phyloP scores from a whole-genome alignment of 306 rosid species.

The Sophora flavescens region DNA sequence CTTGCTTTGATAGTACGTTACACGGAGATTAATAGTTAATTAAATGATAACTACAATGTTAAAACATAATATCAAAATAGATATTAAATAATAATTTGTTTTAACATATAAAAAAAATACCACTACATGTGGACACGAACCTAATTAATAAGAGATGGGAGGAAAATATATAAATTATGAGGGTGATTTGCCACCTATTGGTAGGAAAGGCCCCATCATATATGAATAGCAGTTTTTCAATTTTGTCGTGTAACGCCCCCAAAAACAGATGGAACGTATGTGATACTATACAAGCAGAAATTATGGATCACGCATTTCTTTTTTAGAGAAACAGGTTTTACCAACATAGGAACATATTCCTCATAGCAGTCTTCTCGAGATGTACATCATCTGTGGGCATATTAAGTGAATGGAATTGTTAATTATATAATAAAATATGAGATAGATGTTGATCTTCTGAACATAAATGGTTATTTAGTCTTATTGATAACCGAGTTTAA shows the following conservation, averaged over 20 bases:
- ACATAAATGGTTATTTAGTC: not conserved
- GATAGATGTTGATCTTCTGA: conserved; percentile 5
- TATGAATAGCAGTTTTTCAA: conserved; percentile 1
- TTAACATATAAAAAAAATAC: not conserved
- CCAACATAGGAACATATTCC: conserved; percentile 47
- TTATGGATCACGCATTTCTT: conserved; percentile 42
- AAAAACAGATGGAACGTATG: conserved; percentile 16
- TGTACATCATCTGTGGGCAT: conserved; percentile 14
- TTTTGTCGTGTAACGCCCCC: not conserved
- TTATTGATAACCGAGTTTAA: not conserved
- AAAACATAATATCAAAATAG: not conserved
- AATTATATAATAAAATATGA: conserved; percentile 9
- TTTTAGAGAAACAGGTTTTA: conserved; percentile 18
- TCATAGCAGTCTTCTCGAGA: conserved; percentile 34
- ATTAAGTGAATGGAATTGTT: conserved; percentile 19
- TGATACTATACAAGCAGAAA: conserved; percentile 10
- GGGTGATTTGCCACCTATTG: not conserved
- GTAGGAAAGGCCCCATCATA: conserved; percentile 7
- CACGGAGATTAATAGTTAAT: not conserved
- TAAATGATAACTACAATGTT: not conserved
- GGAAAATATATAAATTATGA: not conserved
- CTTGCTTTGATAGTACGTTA: too few relatives aligned
- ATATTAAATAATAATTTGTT: not conserved
- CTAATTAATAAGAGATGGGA: not conserved
- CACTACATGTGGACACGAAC: not conserved